Conservation (phyloP, 805 yeast species). For the Dipodascus albidus region DNA sequence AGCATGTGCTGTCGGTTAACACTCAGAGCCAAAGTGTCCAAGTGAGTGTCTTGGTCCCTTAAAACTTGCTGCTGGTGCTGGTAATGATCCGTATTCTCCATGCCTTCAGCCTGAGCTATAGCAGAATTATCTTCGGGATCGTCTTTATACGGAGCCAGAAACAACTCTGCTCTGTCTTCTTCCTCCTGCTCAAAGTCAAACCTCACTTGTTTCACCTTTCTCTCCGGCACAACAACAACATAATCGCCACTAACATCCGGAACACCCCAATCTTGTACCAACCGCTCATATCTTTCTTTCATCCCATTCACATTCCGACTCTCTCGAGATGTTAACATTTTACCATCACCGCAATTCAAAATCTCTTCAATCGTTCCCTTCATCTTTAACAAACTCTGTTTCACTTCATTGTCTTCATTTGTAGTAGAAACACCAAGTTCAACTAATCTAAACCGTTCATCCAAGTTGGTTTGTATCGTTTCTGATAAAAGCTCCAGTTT, state of each 20-base stretch:
- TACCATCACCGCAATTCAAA: slow-evolving; percentile 16
- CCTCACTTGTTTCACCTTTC: neutral
- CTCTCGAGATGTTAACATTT: slow-evolving; percentile 1
- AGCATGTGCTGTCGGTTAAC: slow-evolving; percentile 29
- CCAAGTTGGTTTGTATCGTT: slow-evolving; percentile 21
- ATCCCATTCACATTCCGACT: neutral
- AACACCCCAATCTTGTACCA: neutral
- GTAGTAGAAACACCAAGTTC: slow-evolving; percentile 19
- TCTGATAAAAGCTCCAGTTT: slow-evolving; percentile 20
- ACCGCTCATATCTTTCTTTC: neutral
- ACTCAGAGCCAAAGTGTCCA: slow-evolving; percentile 25
- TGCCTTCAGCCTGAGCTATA: slow-evolving; percentile 5
- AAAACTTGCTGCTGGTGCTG: slow-evolving; percentile 22
- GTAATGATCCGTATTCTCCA: slow-evolving; percentile 9
- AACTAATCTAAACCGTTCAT: slow-evolving; percentile 22
- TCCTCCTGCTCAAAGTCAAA: slow-evolving; percentile 2
- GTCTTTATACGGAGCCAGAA: slow-evolving; percentile 19
- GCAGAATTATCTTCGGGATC: slow-evolving; percentile 14
- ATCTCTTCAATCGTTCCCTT: slow-evolving; percentile 14
- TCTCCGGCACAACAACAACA: slow-evolving; percentile 6
- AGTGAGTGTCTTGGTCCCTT: slow-evolving; percentile 29
- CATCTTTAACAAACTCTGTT: slow-evolving; percentile 15
- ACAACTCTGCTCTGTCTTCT: slow-evolving; percentile 8
- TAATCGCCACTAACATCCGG: neutral
- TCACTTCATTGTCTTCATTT: slow-evolving; percentile 21